Base-by-base conservation (phyloP, 2,329 filamentous ascomycete genomes). In the Teratosphaeria nubilosa region DNA sequence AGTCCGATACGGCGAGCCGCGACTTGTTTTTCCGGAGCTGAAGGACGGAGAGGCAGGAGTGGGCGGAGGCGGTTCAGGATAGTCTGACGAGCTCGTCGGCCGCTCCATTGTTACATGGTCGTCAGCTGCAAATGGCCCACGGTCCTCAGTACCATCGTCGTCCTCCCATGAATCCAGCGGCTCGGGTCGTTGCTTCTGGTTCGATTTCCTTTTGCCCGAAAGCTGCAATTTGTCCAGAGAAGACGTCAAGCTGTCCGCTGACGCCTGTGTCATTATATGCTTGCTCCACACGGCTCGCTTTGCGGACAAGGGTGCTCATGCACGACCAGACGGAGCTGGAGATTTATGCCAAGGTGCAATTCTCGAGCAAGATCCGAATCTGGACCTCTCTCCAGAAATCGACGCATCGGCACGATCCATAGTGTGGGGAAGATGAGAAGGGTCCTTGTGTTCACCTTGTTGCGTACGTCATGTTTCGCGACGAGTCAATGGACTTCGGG, bases 91-190 rank as follows among this genome's bases (percentile, higher is more conserved):
- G 22, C 59, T 66, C 48, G 54, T 32, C 11, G 60, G 63, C 27
- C 58, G 65, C 65, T 58, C 65, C 58, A 63, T 65, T 63, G 55
- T 69, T 4, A 25, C n/a, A 48, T 20, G 16, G 16, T 48, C 41
- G 22, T 48, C 34, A 14, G 34, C 34, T 41, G 5, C 5, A 41
- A 14, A 3, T 5, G 37, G 58, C 60, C 71, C 65, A 62, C 59
- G 65, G 56, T 58, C 65, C 59, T 61, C 41, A 62, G 72, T 65
- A 13, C 78, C 73, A 32, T 80, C 78, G 58, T 88, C 88, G 66
- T 94, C 86, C 73, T 91, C 87, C 88, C 88, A 91, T 51, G 86
- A 89, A 63, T 91, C 88, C 56, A 80, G 82, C 1, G 64, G 62
- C 53, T 65, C 60, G 51, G 61, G 52, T 41, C 53, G 60, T 60